A percentile compares a stretch with the other conserved stretches of the same genome.
phyloP scores from a whole-genome alignment of 148 eudicot genomes.

The Diospyros kaki region DNA sequence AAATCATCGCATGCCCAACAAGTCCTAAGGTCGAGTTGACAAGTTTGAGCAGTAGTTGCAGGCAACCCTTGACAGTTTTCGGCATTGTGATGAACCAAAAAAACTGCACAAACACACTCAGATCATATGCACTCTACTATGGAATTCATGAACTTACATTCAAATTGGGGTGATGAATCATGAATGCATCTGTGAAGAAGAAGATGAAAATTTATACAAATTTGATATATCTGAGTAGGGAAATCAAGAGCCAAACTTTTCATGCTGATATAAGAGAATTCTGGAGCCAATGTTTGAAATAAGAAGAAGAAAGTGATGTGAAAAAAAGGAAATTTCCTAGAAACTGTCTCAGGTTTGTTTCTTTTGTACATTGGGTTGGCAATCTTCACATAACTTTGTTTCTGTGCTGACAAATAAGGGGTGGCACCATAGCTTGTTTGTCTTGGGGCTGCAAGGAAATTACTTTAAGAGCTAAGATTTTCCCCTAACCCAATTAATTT shows the following conservation, averaged over 20 bases:
- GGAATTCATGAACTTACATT: too few relatives aligned
- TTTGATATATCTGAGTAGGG: neutral
- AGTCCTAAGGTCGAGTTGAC: constrained; percentile 22
- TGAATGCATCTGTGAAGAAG: too few relatives aligned
- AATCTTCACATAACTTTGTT: neutral
- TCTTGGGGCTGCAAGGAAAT: neutral
- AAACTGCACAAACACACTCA: neutral
- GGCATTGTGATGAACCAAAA: constrained; percentile 6
- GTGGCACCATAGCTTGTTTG: neutral
- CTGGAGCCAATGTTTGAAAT: constrained; percentile 3
- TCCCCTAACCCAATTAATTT: too few relatives aligned
- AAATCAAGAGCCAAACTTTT: neutral
- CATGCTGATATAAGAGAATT: neutral
- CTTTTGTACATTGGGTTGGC: neutral
- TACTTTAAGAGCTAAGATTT: neutral
- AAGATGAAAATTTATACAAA: too few relatives aligned
- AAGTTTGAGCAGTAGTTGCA: constrained; percentile 29
- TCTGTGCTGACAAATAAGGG: constrained; percentile 31
- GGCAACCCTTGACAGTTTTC: constrained; percentile 12
- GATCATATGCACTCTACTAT: too few relatives aligned
- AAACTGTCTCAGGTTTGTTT: constrained; percentile 7
- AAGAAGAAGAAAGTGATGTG: neutral
- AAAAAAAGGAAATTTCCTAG: constrained; percentile 20
- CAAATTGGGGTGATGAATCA: too few relatives aligned
- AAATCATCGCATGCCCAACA: constrained; percentile 30